Base-by-base conservation (phyloP, 1,284 basidiomycete genomes). In the Coriolopsis trogii region DNA sequence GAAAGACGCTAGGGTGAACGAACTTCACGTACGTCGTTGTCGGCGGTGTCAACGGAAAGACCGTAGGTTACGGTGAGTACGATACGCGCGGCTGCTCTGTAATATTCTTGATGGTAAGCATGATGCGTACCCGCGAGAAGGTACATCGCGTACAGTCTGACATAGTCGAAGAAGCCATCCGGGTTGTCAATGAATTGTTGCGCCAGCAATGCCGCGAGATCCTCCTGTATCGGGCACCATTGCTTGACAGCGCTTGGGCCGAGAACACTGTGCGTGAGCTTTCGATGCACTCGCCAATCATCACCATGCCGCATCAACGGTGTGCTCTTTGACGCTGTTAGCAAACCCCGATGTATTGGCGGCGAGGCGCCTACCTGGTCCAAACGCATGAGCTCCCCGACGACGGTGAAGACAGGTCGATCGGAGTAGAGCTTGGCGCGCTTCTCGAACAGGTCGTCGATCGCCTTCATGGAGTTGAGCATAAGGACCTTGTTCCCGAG, bases 331-430 rank as follows among this genome's bases (percentile, higher is more conserved):
- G 3, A 4, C 8, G 3, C 1, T 9, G 16, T 4, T 7, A 18
- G 10, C 20, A 18, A 12, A 12, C 16, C 34, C 24, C 8, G 10
- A 12, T 9, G 25, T n/a, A n/a, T n/a, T n/a, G 33, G 33, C 18
- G 21, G 15, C 28, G 36, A n/a, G 43, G 4, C 15, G 30, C 48
- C 21, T 25, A 71, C 71, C 21, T 64, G 53, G 28, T 61, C 55
- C 3, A 71, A 49, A 4, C 54, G 60, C 67, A 73, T 72, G n/a
- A 74, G 62, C 43, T 73, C 70, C 5, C 70, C 63, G 3, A 65
- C 65, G 26, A 72, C 66, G 1, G 66, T 68, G 38, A 73, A 71
- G 1, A 37, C 41, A 0, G 73, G 72, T 8, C 73, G 60, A 44
- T 71, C 62, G 3, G 71, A 71, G 45, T 74, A 74, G 6, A 64